A percentile compares a stretch with the other conserved stretches of the same genome.
Evolutionary conservation across 2,329 filamentous ascomycete species (phyloP).

Genomic region (Aureobasidium mangrovei): DNA sequence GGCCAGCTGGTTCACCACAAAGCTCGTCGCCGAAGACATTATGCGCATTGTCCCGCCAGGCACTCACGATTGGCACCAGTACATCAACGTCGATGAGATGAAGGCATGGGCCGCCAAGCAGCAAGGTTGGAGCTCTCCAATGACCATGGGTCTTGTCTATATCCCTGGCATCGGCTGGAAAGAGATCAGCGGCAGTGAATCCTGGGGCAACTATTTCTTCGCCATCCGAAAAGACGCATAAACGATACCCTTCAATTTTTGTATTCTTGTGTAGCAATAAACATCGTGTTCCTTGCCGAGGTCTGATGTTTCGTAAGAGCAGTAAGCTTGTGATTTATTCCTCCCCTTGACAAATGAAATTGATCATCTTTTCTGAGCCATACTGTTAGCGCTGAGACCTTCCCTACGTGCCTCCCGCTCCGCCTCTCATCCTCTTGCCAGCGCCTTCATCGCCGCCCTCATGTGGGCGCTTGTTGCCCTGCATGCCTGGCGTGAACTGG

Average conservation of each 20-base stretch:
- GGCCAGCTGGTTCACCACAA: conserved; percentile 85
- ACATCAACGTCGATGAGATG: conserved; percentile 80
- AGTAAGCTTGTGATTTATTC: background rate
- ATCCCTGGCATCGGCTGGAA: conserved; percentile 86
- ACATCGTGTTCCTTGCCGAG: background rate
- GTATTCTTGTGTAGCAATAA: conserved; percentile 4
- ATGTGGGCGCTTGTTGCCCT: conserved; percentile 27
- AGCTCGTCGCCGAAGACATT: conserved; percentile 81
- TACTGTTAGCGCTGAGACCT: background rate
- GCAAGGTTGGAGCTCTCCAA: conserved; percentile 51
- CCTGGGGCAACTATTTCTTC: conserved; percentile 93
- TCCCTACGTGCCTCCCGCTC: conserved; percentile 11
- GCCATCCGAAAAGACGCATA: conserved; percentile 54
- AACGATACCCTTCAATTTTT: background rate
- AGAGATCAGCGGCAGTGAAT: conserved; percentile 70
- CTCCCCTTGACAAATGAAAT: conserved; percentile 1
- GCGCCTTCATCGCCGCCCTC: conserved; percentile 25
- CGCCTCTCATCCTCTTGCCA: conserved; percentile 25
- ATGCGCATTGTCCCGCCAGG: conserved; percentile 80
- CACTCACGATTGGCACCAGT: conserved; percentile 95
- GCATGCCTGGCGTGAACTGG: conserved; percentile 27
- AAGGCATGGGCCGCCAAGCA: conserved; percentile 37
- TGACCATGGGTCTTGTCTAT: conserved; percentile 76
- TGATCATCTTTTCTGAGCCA: background rate
- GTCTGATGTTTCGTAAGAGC: background rate